Base-by-base conservation (phyloP, 345 rosid genomes). In the Pugionium cornutum region DNA sequence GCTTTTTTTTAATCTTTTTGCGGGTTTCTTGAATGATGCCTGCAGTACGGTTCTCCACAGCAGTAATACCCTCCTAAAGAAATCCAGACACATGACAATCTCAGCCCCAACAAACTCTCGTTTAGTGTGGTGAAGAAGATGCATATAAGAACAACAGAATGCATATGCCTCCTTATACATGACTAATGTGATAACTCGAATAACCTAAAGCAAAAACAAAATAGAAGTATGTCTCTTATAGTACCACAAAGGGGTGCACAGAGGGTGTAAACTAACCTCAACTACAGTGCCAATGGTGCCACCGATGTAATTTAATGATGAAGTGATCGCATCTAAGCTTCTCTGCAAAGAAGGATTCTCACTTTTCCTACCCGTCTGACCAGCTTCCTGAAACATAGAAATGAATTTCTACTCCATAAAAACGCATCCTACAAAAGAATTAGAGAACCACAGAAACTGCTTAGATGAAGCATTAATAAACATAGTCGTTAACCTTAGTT, bases 21-120 rank as follows among this genome's bases (percentile, higher is more conserved):
- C 94, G 88, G 0, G 96, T 90, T 75, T 88, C 92, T 75, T 90
- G 86, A 66, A 90, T 84, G 64, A 91, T 87, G 67, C 87, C 89
- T 3, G 95, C 90, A 4, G 98, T 86, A 54, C 87, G 87, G 35
- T 74, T 89, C 78, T 89, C 95, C 84, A 87, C 92, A 54, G 86
- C 76, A 4, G 79, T 82, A 58, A 87, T 77, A 62, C 98, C 96
- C 77, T 81, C 98, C 98, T 92, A 81, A 56, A 0, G 4, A 71
- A 55, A 50, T 4, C 66, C 47, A 65, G 25, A 43, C 53, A 66
- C 32, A 71, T 58, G 53, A 68, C 10, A 54, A 46, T 7, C 48
- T 59, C 48, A 73, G 61, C 9, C 42, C 45, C 18, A 49, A 42
- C 25, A 40, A 31, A 4, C 54, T 57, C 53, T 39, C 32, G 40